Evolutionary conservation across 1,284 basidiomycete species (phyloP).

Genomic region (Leccinum glutinopallens): DNA sequence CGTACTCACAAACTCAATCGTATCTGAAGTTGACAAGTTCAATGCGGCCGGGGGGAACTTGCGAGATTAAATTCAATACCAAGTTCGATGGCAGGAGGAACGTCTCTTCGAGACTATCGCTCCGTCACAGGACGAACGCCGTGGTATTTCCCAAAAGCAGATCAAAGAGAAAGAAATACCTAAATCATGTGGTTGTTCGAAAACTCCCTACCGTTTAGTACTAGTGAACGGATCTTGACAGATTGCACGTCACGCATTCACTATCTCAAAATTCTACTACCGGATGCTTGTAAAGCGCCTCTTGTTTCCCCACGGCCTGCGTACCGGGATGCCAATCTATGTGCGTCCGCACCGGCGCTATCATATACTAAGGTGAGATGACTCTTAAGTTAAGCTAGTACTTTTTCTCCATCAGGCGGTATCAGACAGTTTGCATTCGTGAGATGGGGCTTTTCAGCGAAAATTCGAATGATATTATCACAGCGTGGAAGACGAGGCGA

Average conservation of each 20-base stretch:
- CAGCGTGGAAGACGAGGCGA: conserved; percentile 51
- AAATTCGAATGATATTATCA: conserved; percentile 75
- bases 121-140: conserved; percentile 67
- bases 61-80: conserved; percentile 85
- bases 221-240: conserved; percentile 84
- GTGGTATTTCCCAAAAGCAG: conserved; percentile 62
- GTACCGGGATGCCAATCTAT: too few relatives aligned
- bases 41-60: conserved; percentile 51
- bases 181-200: conserved; percentile 64
- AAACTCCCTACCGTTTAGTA: too few relatives aligned
- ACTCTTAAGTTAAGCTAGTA: too few relatives aligned
- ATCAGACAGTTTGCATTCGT: conserved; percentile 63
- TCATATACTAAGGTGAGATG: too few relatives aligned
- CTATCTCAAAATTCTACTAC: conserved; percentile 94
- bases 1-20: too few relatives aligned
- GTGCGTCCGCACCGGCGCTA: too few relatives aligned
- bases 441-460: conserved; percentile 97
- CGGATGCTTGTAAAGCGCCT: conserved; percentile 94
- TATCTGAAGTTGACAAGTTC: too few relatives aligned
- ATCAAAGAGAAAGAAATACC: conserved; percentile 66
- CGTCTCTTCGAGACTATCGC: conserved; percentile 84
- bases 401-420: too few relatives aligned
- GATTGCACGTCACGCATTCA: conserved; percentile 91
- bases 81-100: conserved; percentile 75
- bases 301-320: conserved; percentile 62